phyloP scores from a whole-genome alignment of 2,329 filamentous ascomycete species.

The Apiospora aurea region DNA sequence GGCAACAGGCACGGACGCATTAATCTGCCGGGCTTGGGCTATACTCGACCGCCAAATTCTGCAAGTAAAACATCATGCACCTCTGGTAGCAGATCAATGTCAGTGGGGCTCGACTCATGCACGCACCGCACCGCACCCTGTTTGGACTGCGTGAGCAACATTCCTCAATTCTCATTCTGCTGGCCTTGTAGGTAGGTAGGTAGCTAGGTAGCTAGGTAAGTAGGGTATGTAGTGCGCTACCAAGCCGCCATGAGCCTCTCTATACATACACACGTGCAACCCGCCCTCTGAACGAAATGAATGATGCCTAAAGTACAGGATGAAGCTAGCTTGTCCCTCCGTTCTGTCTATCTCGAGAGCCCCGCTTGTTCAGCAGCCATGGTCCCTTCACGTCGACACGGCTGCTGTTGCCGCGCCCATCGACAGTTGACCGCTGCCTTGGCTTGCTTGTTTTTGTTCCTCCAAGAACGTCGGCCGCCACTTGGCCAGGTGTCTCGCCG shows the following conservation, averaged over 20 bases:
- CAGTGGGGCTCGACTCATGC: slow-evolving; percentile 3
- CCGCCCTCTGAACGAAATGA: neutral
- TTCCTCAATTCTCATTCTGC: too few species aligned
- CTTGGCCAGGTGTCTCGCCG: slow-evolving; percentile 67
- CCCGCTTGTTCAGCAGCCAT: neutral
- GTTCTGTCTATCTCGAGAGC: neutral
- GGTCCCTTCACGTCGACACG: neutral
- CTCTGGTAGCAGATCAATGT: neutral
- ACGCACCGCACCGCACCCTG: too few species aligned
- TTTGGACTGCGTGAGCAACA: neutral
- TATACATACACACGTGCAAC: neutral
- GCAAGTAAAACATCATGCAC: neutral
- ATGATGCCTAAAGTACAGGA: neutral
- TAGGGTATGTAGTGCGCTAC: neutral
- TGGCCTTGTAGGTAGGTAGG: neutral
- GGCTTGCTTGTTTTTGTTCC: slow-evolving; percentile 11
- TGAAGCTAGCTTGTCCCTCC: neutral
- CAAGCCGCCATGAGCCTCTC: neutral
- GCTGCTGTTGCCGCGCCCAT: neutral
- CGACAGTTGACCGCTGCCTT: neutral
- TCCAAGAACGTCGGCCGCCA: slow-evolving; percentile 64
- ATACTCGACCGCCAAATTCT: neutral
- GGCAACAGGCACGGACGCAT: too few species aligned
- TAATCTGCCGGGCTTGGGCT: neutral
- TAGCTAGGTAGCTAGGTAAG: neutral